phyloP scores from a whole-genome alignment of 129 eudicot species.

The Erigeron canadensis region DNA sequence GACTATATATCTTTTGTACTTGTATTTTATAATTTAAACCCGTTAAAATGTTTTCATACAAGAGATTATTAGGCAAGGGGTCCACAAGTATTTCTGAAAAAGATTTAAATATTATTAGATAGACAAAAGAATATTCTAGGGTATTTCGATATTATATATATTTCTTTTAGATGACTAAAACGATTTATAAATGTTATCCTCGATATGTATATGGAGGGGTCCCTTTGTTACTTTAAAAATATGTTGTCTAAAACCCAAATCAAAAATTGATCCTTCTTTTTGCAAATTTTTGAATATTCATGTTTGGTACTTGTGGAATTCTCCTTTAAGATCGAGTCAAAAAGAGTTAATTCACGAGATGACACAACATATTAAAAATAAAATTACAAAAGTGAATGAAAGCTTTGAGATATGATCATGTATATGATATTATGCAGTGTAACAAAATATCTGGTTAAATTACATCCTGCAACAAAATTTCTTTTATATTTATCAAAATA shows the following conservation, averaged over 20 bases:
- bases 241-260: constrained; percentile 35
- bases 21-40: too few relatives aligned
- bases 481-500: too few relatives aligned
- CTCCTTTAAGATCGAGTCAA: constrained; percentile 24
- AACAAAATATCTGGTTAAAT: too few relatives aligned
- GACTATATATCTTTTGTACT: too few relatives aligned
- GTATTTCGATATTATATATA: constrained; percentile 29
- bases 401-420: not conserved
- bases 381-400: not conserved
- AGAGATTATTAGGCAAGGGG: too few relatives aligned
- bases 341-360: constrained; percentile 26
- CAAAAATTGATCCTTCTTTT: constrained; percentile 44
- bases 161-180: constrained; percentile 30
- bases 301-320: constrained; percentile 46
- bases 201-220: constrained; percentile 31
- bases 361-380: constrained; percentile 20
- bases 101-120: not conserved
- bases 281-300: constrained; percentile 54
- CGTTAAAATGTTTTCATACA: too few relatives aligned
- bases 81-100: not conserved
- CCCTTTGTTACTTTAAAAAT: constrained; percentile 39
- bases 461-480: too few relatives aligned
- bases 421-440: not conserved
- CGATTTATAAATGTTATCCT: constrained; percentile 4
- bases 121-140: constrained; percentile 5